Evolutionary conservation across 2,329 filamentous ascomycete species (phyloP), one percentile per base, ranked within the genome.

Genomic region (Colletotrichum sp.): DNA sequence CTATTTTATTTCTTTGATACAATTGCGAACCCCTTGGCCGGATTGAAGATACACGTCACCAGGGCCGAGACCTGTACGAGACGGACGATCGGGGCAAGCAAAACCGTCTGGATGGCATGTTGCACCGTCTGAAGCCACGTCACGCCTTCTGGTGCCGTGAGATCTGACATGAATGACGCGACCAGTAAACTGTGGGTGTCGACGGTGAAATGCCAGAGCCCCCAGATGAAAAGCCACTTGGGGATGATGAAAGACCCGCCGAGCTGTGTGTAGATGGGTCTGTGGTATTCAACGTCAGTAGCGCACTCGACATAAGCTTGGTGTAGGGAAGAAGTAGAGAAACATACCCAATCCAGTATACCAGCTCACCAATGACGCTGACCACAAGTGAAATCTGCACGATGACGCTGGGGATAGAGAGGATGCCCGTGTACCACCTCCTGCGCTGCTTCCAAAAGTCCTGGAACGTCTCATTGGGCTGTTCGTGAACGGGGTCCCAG

Each of bases 381-480:
- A 69, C 49, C 6, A 69, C 66, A 1, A 70, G 67, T 3, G 67
- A 70, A 1, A 70, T 10, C 13, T 70, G 26, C 16, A 70, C 67
- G 13, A 70, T 30, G 34, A 70, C 21, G 36, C 67, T 70, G 5
- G 55, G 67, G 2, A 70, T 70, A 3, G 67, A 70, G 21, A 70
- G 55, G 10, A 70, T 70, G 16, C 67, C 55, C 1, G 67, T 70
- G 67, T 70, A 70, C 67, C 67, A 70, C 12, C 67, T 62, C 36
- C 67, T 63, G 13, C 67, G 67, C 36, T 70, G 67, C 67, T 70
- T 70, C 67, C 67, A 70, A 28, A 70, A 70, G 32, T 70, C 67
- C 8, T 49, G 55, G 13, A 70, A 70, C 10, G 34, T 70, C 34
- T 70, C 67, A 1, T 49, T 70, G 6, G 67, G 57, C 34, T 70